Evolutionary conservation across 2,329 filamentous ascomycete species (phyloP), one percentile per base, ranked within the genome.

Genomic region (Pestalotiopsis sp.): DNA sequence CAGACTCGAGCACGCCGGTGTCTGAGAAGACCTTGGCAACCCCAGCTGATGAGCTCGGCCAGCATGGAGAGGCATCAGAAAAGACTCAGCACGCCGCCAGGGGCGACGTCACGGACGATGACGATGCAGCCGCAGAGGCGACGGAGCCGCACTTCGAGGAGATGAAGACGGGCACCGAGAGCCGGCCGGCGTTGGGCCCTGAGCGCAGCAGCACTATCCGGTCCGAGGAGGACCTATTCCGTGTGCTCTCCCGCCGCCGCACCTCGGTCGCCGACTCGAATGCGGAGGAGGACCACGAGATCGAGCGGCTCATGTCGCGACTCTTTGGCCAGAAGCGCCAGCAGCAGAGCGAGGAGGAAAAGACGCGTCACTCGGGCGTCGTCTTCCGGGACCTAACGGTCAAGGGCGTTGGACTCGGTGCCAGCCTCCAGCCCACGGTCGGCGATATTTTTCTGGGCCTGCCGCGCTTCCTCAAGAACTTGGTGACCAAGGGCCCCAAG

Each of bases 311-410:
- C 52, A 88, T 93, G 82, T 92, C 89, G 0, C 87, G 87, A 3
- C 91, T 93, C 85, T 93, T 93, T 73, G 91, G 91, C 5, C 80
- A 83, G 40, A 86, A 86, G 22, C 84, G 91, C 5, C 89, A 91
- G 71, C 84, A 86, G 58, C 81, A 87, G n/a, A 91, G 89, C 0
- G 87, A 92, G 69, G 90, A 91, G 69, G 90, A 92, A 72, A 88
- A 91, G 75, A 91, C 89, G 0, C 82, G 90, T 24, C 91, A 93
- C 74, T 83, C 87, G 30, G 91, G 91, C 40, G 88, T 94, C 13
- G 80, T 92, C 4, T 94, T 92, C 81, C 89, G 89, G 61, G 83
- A 90, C 65, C 79, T 94, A 35, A 92, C 89, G 0, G 91, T 94
- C 20, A 91, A 89, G 67, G 91, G 91, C 0, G 85, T 89, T 66